Evolutionary conservation across 2,329 filamentous ascomycete species (phyloP).

Genomic region (Trichoderma arundinaceum): DNA sequence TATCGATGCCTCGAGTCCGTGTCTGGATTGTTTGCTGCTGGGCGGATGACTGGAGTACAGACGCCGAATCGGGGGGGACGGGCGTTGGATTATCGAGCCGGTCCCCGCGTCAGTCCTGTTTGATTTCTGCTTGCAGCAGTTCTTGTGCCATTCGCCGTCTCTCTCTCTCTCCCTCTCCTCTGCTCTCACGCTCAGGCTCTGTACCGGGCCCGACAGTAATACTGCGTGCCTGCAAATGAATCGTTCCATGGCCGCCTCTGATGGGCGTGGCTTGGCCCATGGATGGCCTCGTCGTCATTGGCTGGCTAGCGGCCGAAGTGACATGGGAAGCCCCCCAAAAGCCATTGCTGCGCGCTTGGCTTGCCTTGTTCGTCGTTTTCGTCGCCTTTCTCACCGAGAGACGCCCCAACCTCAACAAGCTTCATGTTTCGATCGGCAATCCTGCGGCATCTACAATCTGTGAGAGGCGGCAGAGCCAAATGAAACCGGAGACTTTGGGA

Average conservation of each 20-base stretch:
- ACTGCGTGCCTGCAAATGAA: background rate
- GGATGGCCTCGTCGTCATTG: conserved; percentile 17
- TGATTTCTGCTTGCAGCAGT: background rate
- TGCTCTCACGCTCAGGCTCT: background rate
- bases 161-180: background rate
- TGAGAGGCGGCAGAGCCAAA: background rate
- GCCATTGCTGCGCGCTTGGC: conserved; percentile 1
- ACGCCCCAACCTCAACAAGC: background rate
- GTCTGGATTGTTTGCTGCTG: conserved; percentile 2
- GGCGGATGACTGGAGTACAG: background rate
- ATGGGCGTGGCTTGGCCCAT: conserved; percentile 18
- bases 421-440: background rate
- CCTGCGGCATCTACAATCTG: background rate
- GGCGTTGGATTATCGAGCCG: background rate
- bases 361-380: background rate
- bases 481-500: conserved; percentile 1
- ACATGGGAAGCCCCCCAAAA: conserved; percentile 3
- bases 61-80: background rate
- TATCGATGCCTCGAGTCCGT: background rate
- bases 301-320: conserved; percentile 5
- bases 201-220: too few relatives aligned
- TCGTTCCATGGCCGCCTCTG: conserved; percentile 3
- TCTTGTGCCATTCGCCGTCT: too few relatives aligned
- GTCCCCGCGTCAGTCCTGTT: background rate
- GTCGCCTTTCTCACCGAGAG: background rate